Evolutionary conservation across 164 flowering plant species (phyloP), one percentile per base, ranked within the genome.

Genomic region (Cinnamomum micranthum): DNA sequence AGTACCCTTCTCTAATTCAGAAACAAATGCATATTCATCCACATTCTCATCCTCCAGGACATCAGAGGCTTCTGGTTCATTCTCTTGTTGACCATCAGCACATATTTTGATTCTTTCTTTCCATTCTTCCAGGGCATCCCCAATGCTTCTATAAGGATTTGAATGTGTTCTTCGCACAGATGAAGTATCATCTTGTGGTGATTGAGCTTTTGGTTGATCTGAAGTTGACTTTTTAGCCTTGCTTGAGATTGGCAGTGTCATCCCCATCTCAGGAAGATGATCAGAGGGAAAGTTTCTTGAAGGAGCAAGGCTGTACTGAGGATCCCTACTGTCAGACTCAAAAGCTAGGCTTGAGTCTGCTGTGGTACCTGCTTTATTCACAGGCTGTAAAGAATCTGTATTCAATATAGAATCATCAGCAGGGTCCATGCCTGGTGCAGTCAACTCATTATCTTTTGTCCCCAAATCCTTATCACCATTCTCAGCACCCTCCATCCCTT

Each of bases 91-190:
- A 55, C 87, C 71, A 79, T 94, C 98, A 74, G 79, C 75, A 20
- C 92, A 82, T 22, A 94, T 90, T 77, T 83, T 92, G 22, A 86
- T 87, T 79, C 92, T 89, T 75, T 91, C 94, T 79, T 94, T 91
- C 99, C 98, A 94, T 71, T 84, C 89, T 71, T 94, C 86, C 50
- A 94, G 82, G 35, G 98, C 97, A 86, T 94, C 93, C 22, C 98
- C 97, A 62, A 91, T 75, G 81, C 82, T 88, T 19, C 98, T 81
- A 52, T 75, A 86, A 51, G 99, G 98, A 72, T 96, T 96, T 65
- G 94, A 84, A 63, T 86, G 82, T 20, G 47, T 74, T 78, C 81
- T 88, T 73, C 82, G 87, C 68, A 47, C 19, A 75, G 82, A 52
- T n/a, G 89, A 82, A 58, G 78, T 20, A 33, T 87, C 89, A n/a